A percentile compares a stretch with the other conserved stretches of the same genome.
Conservation (phyloP, 2,329 filamentous ascomycete species). For the Calonectria hawksworthii region DNA sequence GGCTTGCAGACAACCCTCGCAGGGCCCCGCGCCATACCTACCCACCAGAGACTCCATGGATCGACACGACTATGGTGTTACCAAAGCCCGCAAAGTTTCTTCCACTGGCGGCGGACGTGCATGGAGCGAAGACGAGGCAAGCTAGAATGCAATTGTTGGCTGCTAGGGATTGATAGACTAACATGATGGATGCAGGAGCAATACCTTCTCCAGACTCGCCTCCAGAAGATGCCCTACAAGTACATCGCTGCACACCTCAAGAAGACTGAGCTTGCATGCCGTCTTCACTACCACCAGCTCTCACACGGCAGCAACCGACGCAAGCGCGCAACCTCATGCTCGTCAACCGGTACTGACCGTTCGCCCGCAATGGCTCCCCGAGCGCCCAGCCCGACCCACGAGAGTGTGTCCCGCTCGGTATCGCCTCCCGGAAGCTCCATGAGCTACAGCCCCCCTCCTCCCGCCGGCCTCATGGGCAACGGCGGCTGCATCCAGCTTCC, state of each 20-base stretch:
- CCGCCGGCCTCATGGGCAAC: constrained; percentile 56
- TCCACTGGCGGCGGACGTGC: constrained; percentile 83
- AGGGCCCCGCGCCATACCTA: constrained; percentile 61
- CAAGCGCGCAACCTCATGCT: constrained; percentile 80
- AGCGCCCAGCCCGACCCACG: constrained; percentile 65
- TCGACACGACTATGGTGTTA: constrained; percentile 71
- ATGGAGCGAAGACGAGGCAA: constrained; percentile 89
- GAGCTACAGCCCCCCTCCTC: constrained; percentile 61
- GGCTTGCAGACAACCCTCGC: constrained; percentile 65
- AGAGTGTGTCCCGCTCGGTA: constrained; percentile 62
- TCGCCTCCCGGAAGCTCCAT: constrained; percentile 62
- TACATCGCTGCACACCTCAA: constrained; percentile 88
- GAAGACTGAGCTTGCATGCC: constrained; percentile 90
- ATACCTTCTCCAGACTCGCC: constrained; percentile 85
- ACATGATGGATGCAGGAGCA: constrained; percentile 70
- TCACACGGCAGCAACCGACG: constrained; percentile 86
- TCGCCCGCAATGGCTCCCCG: constrained; percentile 64
- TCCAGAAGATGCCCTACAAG: constrained; percentile 93
- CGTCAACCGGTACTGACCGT: constrained; percentile 68
- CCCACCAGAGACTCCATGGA: constrained; percentile 68
- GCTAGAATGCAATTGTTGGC: constrained; percentile 39
- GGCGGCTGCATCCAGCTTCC: constrained; percentile 64
- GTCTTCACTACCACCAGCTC: constrained; percentile 88
- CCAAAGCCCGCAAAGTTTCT: constrained; percentile 76
- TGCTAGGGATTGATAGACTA: constrained; percentile 26